Conservation (phyloP, 768 basidiomycete species). For the Aureoboletus auriporus region DNA sequence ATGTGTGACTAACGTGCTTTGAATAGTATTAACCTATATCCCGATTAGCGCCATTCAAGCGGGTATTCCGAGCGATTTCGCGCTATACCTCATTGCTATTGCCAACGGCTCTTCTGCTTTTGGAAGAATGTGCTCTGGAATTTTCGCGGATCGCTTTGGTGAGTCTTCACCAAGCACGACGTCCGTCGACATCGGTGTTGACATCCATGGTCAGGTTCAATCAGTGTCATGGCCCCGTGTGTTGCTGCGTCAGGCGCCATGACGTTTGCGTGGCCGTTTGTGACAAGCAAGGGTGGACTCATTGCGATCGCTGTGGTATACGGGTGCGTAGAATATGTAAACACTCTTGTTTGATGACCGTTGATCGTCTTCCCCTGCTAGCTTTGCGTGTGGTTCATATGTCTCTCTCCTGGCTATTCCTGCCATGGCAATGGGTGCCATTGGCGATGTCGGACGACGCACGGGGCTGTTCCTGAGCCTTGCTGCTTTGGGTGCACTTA, state of each 20-base stretch:
- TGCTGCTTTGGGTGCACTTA: slow-evolving; percentile 56
- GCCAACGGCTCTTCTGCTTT: slow-evolving; percentile 64
- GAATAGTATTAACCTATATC: slow-evolving; percentile 63
- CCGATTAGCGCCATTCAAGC: slow-evolving; percentile 50
- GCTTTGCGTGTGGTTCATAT: slow-evolving; percentile 61
- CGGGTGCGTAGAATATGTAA: slow-evolving; percentile 43
- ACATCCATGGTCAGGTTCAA: slow-evolving; percentile 40
- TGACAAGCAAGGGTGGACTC: slow-evolving; percentile 38
- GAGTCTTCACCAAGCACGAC: slow-evolving; percentile 1
- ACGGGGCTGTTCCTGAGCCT: slow-evolving; percentile 63
- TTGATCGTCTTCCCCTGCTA: slow-evolving; percentile 16
- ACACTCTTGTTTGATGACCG: neutral
- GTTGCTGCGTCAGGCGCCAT: slow-evolving; percentile 51
- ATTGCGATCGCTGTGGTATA: slow-evolving; percentile 58
- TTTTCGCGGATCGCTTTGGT: slow-evolving; percentile 55
- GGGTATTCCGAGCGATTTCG: slow-evolving; percentile 46
- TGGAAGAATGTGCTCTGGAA: slow-evolving; percentile 54
- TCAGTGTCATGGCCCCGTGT: slow-evolving; percentile 68
- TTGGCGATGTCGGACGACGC: slow-evolving; percentile 61
- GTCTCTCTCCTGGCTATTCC: slow-evolving; percentile 57
- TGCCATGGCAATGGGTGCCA: slow-evolving; percentile 56
- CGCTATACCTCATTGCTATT: slow-evolving; percentile 65
- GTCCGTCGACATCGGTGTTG: neutral
- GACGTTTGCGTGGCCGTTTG: slow-evolving; percentile 73
- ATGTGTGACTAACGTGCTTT: neutral